These are phyloP conservation scores for Trametes maxima DNA, from an alignment of 768 basidiomycete species.

Conservation along the genomic window DNA sequence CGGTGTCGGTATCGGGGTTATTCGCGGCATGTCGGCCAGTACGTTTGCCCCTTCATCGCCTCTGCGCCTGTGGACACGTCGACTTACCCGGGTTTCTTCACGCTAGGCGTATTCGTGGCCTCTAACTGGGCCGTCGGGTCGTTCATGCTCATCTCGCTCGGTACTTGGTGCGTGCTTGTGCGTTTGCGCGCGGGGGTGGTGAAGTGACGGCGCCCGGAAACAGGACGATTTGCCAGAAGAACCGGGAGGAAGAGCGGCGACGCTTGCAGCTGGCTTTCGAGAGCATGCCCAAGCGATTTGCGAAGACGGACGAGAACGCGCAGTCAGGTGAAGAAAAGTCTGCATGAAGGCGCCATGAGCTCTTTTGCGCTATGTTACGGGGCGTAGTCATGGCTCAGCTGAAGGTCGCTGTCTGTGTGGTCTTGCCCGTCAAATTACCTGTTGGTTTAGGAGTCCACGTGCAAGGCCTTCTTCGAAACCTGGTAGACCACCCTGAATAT, in stretches of 20 bases:
- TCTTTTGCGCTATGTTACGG: background rate
- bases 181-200: background rate
- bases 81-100: background rate
- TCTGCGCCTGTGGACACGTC: background rate
- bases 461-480: background rate
- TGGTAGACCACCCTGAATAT: background rate
- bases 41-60: slow-evolving; percentile 31
- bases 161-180: slow-evolving; percentile 59
- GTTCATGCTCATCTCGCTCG: slow-evolving; percentile 65
- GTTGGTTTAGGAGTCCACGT: no score
- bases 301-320: slow-evolving; percentile 43
- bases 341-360: background rate
- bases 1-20: slow-evolving; percentile 74
- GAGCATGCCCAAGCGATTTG: slow-evolving; percentile 56
- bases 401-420: no score
- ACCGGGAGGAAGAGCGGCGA: slow-evolving; percentile 54
- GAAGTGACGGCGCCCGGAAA: background rate
- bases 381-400: no score
- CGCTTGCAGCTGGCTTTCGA: slow-evolving; percentile 61
- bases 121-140: slow-evolving; percentile 82
- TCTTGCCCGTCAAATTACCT: no score
- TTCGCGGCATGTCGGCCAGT: slow-evolving; percentile 70
- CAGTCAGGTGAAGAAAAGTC: slow-evolving; percentile 3
- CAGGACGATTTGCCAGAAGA: slow-evolving; percentile 68
- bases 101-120: slow-evolving; percentile 61